Evolutionary conservation across 345 rosid genomes (phyloP), one percentile per base, ranked within the genome.

Genomic region (Heritiera littoralis): DNA sequence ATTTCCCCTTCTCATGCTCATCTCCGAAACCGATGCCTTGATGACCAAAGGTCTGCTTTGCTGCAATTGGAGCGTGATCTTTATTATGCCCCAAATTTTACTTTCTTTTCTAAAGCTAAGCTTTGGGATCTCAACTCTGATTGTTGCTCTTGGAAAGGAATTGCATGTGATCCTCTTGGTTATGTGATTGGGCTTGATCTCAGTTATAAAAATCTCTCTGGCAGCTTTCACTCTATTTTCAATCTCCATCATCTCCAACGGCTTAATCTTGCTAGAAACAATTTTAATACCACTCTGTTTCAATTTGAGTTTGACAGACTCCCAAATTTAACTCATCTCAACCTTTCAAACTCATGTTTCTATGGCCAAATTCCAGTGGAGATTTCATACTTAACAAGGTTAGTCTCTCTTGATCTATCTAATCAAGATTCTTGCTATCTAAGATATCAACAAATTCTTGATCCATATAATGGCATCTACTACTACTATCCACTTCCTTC

Each of bases 391-490:
- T 43, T 43, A 5, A 15, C 45, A 43, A 43, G 45, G 45, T 43
- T 43, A 43, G 45, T 43, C 32, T 69, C 73, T 46, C 73, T 69
- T 46, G 9, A 69, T 23, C 35, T 46, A 7, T 69, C 73, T 69
- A 0, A 20, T n/a, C 55, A n/a, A 45, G 10, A 5, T 46, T 4
- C 48, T 0, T 20, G 74, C n/a, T 32, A 32, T 64, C 1, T 8
- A 18, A 64, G 67, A 64, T 32, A 32, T 6, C 9, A 2, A 5
- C 17, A 4, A 40, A 40, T 40, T 40, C 43, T 4, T 5, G 43
- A 40, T 40, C 43, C 43, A 40, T 40, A 40, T 23, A 23, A 23
- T 23, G 28, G 28, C 28, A 23, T 23, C 43, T 40, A 40, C 43
- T 40, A 40, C 43, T 35, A 35, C 38, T 0, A 2, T 40, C 8